A percentile compares a stretch with the other conserved stretches of the same genome.
These are phyloP conservation scores for Tillandsia leiboldiana DNA, from an alignment of 176 grass and related monocot genomes.

Conservation along the genomic window DNA sequence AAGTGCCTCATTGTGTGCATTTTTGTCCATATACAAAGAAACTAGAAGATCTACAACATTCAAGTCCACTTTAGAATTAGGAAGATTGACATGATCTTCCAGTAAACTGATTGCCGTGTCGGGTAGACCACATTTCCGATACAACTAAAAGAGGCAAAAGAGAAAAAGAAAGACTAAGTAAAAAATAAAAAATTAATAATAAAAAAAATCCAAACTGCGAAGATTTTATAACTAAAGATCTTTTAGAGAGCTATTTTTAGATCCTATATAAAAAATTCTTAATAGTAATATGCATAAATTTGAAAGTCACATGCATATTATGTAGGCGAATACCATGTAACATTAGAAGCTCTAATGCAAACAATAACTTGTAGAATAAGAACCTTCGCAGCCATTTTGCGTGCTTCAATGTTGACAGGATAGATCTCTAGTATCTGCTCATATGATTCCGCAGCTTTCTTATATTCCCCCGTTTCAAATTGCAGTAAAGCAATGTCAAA, in stretches of 20 bases:
- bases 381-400: conserved; percentile 68
- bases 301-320: neutral
- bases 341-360: neutral
- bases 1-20: conserved; percentile 54
- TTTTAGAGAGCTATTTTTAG: too few relatives aligned
- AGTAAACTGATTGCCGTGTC: conserved; percentile 71
- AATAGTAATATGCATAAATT: neutral
- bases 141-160: conserved; percentile 53
- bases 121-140: conserved; percentile 54
- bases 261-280: neutral
- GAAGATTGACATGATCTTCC: conserved; percentile 44
- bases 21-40: conserved; percentile 55
- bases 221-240: too few relatives aligned
- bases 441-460: conserved; percentile 72
- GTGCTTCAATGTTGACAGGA: conserved; percentile 39
- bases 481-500: conserved; percentile 62
- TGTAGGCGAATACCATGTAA: neutral
- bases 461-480: conserved; percentile 41
- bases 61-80: conserved; percentile 25
- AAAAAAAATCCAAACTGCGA: neutral
- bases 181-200: neutral
- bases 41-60: conserved; percentile 59
- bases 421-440: conserved; percentile 54
- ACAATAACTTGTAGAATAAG: neutral
- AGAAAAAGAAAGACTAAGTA: neutral